phyloP scores from a whole-genome alignment of 148 eudicot genomes.

The Rhododendron molle region DNA sequence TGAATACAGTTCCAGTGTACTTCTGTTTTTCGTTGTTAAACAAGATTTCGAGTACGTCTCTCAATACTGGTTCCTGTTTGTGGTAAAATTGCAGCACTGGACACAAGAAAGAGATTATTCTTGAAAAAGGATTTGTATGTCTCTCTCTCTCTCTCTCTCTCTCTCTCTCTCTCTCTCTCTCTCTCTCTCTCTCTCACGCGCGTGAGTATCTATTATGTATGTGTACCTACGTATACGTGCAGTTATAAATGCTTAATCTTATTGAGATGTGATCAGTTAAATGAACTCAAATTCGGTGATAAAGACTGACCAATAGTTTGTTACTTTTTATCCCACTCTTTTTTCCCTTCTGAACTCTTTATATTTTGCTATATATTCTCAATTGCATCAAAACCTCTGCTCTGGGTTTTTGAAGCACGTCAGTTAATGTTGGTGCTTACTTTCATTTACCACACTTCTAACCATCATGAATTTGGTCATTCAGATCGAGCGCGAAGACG shows the following conservation, averaged over 20 bases:
- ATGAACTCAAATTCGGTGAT: background rate
- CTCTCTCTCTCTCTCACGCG: background rate
- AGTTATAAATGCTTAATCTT: background rate
- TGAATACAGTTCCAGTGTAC: background rate
- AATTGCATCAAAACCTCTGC: background rate
- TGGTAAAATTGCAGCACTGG: conserved; percentile 67
- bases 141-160: conserved; percentile 9
- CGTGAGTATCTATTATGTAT: background rate
- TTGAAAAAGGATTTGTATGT: conserved; percentile 72
- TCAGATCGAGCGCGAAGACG: conserved; percentile 62
- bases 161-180: background rate
- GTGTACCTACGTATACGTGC: background rate
- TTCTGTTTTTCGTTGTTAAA: background rate
- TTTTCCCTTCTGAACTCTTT: background rate
- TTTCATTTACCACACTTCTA: background rate
- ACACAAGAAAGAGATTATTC: conserved; percentile 68
- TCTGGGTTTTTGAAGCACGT: no score
- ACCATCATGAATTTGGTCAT: conserved; percentile 8
- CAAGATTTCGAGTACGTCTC: background rate
- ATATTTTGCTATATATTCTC: background rate
- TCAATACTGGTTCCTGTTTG: conserved; percentile 11
- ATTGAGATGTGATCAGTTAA: background rate
- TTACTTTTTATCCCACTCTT: background rate
- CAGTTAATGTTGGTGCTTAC: background rate
- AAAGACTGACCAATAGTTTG: background rate